These are phyloP conservation scores for Podosphaera aphanis DNA, from an alignment of 2,329 filamentous ascomycete genomes.

Conservation along the genomic window DNA sequence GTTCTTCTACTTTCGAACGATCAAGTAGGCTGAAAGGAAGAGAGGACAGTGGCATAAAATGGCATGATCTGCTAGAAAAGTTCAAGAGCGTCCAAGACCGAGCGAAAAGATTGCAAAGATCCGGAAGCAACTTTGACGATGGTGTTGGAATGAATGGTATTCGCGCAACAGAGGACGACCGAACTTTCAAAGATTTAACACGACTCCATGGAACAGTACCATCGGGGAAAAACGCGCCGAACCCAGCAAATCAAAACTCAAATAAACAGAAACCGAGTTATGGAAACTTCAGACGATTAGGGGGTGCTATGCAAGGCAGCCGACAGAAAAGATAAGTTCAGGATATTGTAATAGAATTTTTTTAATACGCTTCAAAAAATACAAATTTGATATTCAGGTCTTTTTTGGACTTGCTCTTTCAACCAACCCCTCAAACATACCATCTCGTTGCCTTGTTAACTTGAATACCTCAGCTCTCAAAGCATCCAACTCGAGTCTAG, in stretches of 20 bases:
- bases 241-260: constrained; percentile 18
- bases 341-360: not conserved
- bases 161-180: constrained; percentile 12
- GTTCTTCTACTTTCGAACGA: constrained; percentile 39
- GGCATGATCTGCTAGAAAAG: constrained; percentile 83
- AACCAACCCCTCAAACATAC: constrained; percentile 50
- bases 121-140: constrained; percentile 22
- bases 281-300: constrained; percentile 45
- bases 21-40: constrained; percentile 56
- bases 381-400: constrained; percentile 11
- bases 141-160: constrained; percentile 10
- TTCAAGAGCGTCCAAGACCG: constrained; percentile 80
- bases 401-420: constrained; percentile 32
- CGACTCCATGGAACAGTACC: constrained; percentile 18
- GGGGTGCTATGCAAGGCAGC: constrained; percentile 40
- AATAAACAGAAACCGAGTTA: constrained; percentile 39
- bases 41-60: constrained; percentile 67
- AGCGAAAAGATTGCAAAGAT: constrained; percentile 45
- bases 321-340: constrained; percentile 24
- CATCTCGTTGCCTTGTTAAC: constrained; percentile 41
- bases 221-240: constrained; percentile 25
- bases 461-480: constrained; percentile 38
- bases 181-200: constrained; percentile 18
- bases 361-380: not conserved
- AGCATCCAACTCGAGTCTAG: constrained; percentile 44